Base-by-base conservation (phyloP, 2,329 filamentous ascomycete genomes). In the Sphaerulina musiva region DNA sequence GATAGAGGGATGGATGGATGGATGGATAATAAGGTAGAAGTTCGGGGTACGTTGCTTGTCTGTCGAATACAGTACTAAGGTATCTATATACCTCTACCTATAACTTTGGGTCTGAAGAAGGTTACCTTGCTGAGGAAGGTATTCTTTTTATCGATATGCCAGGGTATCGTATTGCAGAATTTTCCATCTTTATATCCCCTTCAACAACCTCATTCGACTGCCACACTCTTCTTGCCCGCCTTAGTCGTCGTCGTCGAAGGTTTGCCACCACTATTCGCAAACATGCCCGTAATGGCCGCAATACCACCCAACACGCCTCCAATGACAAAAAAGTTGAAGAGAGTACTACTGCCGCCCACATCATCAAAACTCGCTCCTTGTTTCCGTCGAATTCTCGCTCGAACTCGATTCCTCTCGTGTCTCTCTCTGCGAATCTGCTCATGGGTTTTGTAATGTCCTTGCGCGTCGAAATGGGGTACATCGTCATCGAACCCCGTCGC, bases 401-500 rank as follows among this genome's bases (percentile, higher is more conserved):
- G 23, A 2, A 38, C 32, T 0, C 48, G 48, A 40, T 51, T 45
- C 29, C 51, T 47, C 20, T 53, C 31, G 14, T 64, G 61, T 41
- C 63, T 46, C 17, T 54, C 61, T 46, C 56, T 55, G 57, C 66
- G 64, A 7, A 86, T 78, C 34, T 78, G 75, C 47, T 79, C 76
- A 59, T 95, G 89, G 55, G 89, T 95, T 58, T 82, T 77, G 63
- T 83, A 82, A 71, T 95, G 91, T 8, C 79, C 78, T 41, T 73
- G 76, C 40, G 80, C 80, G 72, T 97, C 85, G 63, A 95, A 98
- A 73, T 95, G 87, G 61, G 83, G 81, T 32, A 89, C 76, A 34
- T 83, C 76, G 52, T 81, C 74, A 32, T 74, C 70, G 48, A 69
- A 64, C 1, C 72, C 84, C 2, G 77, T 77, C 0, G 81, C 81